Evolutionary conservation across 1,284 basidiomycete genomes (phyloP).

Genomic region (Cryptococcus jaspeensis): DNA sequence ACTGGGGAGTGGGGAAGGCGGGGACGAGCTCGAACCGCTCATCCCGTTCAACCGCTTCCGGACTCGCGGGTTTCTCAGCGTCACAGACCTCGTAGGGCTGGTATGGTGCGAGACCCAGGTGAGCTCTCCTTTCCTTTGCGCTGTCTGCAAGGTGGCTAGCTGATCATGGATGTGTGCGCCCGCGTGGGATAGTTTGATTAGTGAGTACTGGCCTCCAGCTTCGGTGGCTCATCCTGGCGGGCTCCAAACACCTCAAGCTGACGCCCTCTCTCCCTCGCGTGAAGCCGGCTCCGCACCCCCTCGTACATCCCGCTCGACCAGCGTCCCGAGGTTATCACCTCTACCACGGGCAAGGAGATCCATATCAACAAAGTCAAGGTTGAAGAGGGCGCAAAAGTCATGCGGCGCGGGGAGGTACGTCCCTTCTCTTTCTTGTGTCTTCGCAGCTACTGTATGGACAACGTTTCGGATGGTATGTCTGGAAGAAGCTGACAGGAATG

Average conservation of each 20-base stretch:
- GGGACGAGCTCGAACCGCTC: slow-evolving; percentile 4
- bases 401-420: slow-evolving; percentile 63
- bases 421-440: neutral
- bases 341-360: slow-evolving; percentile 67
- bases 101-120: slow-evolving; percentile 60
- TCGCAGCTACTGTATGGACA: too few relatives aligned
- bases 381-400: slow-evolving; percentile 60
- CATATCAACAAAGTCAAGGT: slow-evolving; percentile 61
- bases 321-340: slow-evolving; percentile 63
- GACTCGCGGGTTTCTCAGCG: slow-evolving; percentile 46
- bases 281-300: slow-evolving; percentile 48
- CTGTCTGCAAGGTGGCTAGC: too few relatives aligned
- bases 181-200: slow-evolving; percentile 42
- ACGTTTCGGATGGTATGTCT: too few relatives aligned
- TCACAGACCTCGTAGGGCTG: slow-evolving; percentile 57
- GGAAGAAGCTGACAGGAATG: too few relatives aligned
- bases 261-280: neutral
- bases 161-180: neutral
- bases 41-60: slow-evolving; percentile 39
- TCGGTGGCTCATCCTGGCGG: too few relatives aligned
- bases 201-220: slow-evolving; percentile 21
- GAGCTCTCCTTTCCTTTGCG: slow-evolving; percentile 4
- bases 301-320: slow-evolving; percentile 58
- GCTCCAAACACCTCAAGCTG: neutral
- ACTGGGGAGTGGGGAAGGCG: slow-evolving; percentile 17